Evolutionary conservation across 148 eudicot genomes (phyloP), one percentile per base, ranked within the genome.

Genomic region (Arctostaphylos glauca): DNA sequence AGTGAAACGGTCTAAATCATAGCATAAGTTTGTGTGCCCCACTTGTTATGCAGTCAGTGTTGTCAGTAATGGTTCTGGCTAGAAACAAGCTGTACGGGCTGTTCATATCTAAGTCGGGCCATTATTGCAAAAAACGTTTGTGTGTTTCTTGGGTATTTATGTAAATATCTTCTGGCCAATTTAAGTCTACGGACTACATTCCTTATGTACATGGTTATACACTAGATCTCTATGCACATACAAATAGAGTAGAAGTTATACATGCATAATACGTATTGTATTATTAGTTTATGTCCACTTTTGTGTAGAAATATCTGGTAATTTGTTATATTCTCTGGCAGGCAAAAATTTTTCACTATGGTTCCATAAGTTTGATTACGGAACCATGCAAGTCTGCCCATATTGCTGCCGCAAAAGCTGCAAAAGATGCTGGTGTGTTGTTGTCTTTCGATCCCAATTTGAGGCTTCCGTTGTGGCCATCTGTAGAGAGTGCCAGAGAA

Each of bases 391-490:
- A 92, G 82, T 92, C 97, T 15, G 98, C 99, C 50, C 99, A 96
- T 88, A 91, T 94, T 83, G 95, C 99, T 83, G 98, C 98, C 43
- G 84, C 91, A 78, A 94, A 91, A 85, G 93, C 92, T 84, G 99
- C 99, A 50, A 96, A 90, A 84, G 97, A 94, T 72, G 94, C 99
- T 78, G 99, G 99, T 54, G 96, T 91, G 68, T 87, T 96, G 74
- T 91, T 94, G 81, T 94, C 98, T 67, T 96, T 94, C 78, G 99
- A 96, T 87, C 99, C 99, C 23, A 96, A 96, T 90, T 81, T 94
- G 85, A 94, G 99, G 92, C 98, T 96, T 86, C 99, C 98, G 5
- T 81, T 94, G 83, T 96, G 99, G 99, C 93, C 98, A 62, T 92
- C 96, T 74, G 94, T 91, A 74, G 95, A 93, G 67, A 88, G 88